Evolutionary conservation across 257 asterid species (phyloP), one percentile per base, ranked within the genome.

Genomic region (Rhazya stricta): DNA sequence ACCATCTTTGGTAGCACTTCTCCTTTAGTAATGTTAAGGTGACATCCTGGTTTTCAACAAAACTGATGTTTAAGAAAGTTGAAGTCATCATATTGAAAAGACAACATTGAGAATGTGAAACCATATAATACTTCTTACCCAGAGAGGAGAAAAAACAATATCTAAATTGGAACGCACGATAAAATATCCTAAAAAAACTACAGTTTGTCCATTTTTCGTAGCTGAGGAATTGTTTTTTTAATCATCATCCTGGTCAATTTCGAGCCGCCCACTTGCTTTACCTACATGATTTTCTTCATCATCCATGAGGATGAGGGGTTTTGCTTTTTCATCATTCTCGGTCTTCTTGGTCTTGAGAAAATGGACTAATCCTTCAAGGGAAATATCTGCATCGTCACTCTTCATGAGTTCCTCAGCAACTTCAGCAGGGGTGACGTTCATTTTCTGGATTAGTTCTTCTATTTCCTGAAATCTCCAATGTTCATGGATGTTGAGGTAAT

Each of bases 331-430:
- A 48, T 13, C 54, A 13, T 48, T 48, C 19, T 48, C 5, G 5
- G 8, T 51, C 58, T 51, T 51, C 58, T 51, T 21, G 9, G 8
- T 3, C 58, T 51, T 51, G 23, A 90, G 81, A 69, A 89, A 86
- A 9, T 78, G 54, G 12, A 84, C 39, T 1, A 90, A 68, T 46
- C 84, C 86, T 2, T 68, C 50, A 4, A 90, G 83, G 3, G 80
- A 75, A 53, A 48, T 25, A 48, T 89, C 79, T 5, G 76, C 78
- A 67, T 90, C 90, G 46, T 90, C 92, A 39, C 81, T 80, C 74
- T 82, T 85, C 94, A 90, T 83, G 10, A 90, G 82, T 70, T 85
- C 88, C 81, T 89, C 94, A 0, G 96, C 94, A 36, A 87, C 88
- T 42, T 88, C 89, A 1, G 96, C 92, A 1, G 96, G 96, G 0